These are phyloP conservation scores for Ulvella scutata DNA, from an alignment of 139 green algal genomes.

Conservation along the genomic window DNA sequence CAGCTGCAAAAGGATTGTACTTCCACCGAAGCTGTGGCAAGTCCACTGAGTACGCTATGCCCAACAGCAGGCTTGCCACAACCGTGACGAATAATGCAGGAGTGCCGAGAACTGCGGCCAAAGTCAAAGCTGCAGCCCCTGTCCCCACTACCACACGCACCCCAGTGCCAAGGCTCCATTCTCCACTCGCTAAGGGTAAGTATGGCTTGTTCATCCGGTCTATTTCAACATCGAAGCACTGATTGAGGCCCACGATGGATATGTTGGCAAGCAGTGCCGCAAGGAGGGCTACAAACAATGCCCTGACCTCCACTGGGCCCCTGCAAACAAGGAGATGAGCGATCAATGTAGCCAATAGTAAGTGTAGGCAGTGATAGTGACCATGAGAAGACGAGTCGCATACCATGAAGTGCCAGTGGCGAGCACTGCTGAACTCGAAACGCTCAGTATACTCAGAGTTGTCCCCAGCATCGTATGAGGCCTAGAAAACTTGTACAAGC, in stretches of 20 bases:
- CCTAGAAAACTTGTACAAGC: constrained; percentile 46
- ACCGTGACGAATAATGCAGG: constrained; percentile 56
- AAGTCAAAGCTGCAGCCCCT: constrained; percentile 11
- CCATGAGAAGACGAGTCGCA: too few species aligned
- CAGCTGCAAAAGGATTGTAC: constrained; percentile 55
- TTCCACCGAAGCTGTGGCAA: constrained; percentile 88
- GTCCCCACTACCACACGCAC: constrained; percentile 13
- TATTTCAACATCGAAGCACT: constrained; percentile 73
- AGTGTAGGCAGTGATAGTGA: constrained; percentile 65
- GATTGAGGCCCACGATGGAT: constrained; percentile 81
- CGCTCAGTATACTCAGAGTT: constrained; percentile 58
- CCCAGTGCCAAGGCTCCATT: constrained; percentile 44
- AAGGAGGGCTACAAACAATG: constrained; percentile 39
- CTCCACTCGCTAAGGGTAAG: constrained; percentile 77
- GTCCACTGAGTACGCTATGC: constrained; percentile 75
- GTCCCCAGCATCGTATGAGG: constrained; percentile 90
- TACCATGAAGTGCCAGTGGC: too few species aligned
- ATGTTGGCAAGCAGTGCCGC: constrained; percentile 87
- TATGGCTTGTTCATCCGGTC: constrained; percentile 94
- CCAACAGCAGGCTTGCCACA: constrained; percentile 50
- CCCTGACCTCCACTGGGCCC: not conserved
- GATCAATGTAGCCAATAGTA: constrained; percentile 13
- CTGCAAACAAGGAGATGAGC: not conserved
- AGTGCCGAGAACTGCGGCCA: constrained; percentile 24
- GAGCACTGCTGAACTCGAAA: too few species aligned